phyloP scores from a whole-genome alignment of 2,329 filamentous ascomycete genomes.

The Sclerotinia borealis region DNA sequence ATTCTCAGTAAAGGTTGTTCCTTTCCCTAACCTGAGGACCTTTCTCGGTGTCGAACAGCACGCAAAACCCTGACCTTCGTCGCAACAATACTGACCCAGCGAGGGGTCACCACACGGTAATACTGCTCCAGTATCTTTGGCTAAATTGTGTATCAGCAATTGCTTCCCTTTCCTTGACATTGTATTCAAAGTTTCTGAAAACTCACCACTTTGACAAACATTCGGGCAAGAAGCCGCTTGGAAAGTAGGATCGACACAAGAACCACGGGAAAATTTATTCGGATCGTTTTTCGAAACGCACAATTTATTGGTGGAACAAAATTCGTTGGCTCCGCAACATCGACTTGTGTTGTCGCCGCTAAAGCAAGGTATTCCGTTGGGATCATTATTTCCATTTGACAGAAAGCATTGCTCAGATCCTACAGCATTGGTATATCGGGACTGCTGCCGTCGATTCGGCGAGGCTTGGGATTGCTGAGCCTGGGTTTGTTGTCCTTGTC shows the following conservation, averaged over 20 bases:
- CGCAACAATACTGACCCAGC: conserved; percentile 18
- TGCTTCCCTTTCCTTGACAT: background rate
- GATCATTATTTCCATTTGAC: conserved; percentile 12
- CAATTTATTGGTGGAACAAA: conserved; percentile 19
- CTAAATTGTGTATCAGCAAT: conserved; percentile 5
- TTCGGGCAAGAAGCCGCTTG: conserved; percentile 15
- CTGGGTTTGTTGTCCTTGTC: background rate
- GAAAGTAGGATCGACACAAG: conserved; percentile 16
- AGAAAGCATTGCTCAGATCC: conserved; percentile 12
- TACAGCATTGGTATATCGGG: background rate
- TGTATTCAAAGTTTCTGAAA: background rate
- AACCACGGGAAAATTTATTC: conserved; percentile 13
- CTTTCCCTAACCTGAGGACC: conserved; percentile 12
- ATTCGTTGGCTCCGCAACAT: conserved; percentile 16
- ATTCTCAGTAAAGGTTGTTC: background rate
- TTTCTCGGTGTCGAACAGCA: conserved; percentile 15
- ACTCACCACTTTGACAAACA: conserved; percentile 18
- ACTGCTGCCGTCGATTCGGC: background rate
- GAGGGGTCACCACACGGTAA: conserved; percentile 15
- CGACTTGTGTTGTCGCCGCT: conserved; percentile 11
- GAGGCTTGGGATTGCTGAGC: background rate
- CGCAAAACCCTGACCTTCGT: conserved; percentile 15
- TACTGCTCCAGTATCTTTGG: conserved; percentile 10
- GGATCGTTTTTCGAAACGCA: conserved; percentile 15
- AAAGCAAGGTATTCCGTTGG: conserved; percentile 17